Base-by-base conservation (phyloP, 1,139 yeast genomes). In the Maudiozyma humilis region DNA sequence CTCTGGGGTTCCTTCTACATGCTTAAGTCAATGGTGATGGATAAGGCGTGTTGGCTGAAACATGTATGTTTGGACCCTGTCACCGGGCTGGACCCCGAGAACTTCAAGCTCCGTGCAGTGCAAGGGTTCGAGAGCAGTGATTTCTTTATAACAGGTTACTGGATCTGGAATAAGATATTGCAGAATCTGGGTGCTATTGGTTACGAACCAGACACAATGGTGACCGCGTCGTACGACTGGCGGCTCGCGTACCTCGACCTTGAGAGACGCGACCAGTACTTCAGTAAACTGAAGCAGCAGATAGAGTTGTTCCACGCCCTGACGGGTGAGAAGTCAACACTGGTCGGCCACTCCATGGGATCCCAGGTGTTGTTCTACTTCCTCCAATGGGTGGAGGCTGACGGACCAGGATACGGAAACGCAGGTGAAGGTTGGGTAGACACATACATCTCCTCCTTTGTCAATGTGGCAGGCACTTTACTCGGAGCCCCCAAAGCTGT, bases 81-180 rank as follows among this genome's bases (percentile, higher is more conserved):
- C 47, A 89, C 98, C 0, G 98, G 98, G 0, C 67, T 91, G 36
- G 98, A 91, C 61, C 98, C 98, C 0, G 82, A 84, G 0, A 75
- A 82, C 42, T 75, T 85, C 55, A 82, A 73, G 52, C 62, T 91
- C 32, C 70, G 98, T 47, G 95, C 98, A 0, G 93, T 96, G 0
- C 95, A 86, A 60, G 98, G 98, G 0, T 86, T 91, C 65, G 97
- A 91, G 55, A 94, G 97, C 1, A 93, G 96, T 0, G 98, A 91
- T 65, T 91, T 88, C 65, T 91, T 91, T 60, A 79, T 91, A 64
- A 87, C 97, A 3, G 98, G 98, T 0, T 91, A 91, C 65, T 91
- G 98, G 98, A 86, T 91, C 55, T 91, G 98, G 98, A 87, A 87
- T 62, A 91, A 93, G 62, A 78, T 91, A 44, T 70, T 91, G 15